Conservation (phyloP, 2,329 filamentous ascomycete genomes). For the Annulohypoxylon truncatum region DNA sequence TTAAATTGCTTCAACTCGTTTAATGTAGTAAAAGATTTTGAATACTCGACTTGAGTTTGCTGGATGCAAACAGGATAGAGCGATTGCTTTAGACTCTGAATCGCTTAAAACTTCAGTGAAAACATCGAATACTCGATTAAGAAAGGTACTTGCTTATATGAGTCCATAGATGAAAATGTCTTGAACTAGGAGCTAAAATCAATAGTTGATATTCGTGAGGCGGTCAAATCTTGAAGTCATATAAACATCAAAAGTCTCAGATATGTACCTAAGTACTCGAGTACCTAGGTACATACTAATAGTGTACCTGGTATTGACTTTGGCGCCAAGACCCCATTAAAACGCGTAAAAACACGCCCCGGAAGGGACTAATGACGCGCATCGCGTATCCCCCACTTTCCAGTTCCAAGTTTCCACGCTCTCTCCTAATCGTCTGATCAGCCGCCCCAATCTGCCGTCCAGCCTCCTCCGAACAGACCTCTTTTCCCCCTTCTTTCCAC, state of each 20-base stretch:
- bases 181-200: too few species aligned
- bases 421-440: conserved; percentile 21
- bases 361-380: conserved; percentile 27
- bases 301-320: too few species aligned
- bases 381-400: conserved; percentile 22
- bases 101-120: neutral
- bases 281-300: conserved; percentile 9
- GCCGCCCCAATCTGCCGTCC: conserved; percentile 18
- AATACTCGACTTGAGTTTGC: neutral
- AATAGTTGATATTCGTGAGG: neutral
- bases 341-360: conserved; percentile 37
- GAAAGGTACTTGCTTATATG: too few species aligned
- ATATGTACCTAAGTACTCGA: conserved; percentile 6
- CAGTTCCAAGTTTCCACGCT: conserved; percentile 22
- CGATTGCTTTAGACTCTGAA: neutral
- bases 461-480: conserved; percentile 12
- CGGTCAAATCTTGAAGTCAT: neutral
- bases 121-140: too few species aligned
- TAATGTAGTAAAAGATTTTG: neutral
- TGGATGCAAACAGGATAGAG: too few species aligned
- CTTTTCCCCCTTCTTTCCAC: conserved; percentile 9
- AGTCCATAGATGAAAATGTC: too few species aligned
- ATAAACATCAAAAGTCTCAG: neutral
- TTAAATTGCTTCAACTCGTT: neutral
- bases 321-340: conserved; percentile 11